Evolutionary conservation across 371 early-diverging fungal species (phyloP).

Genomic region (Syncephalis plumigaleata): DNA sequence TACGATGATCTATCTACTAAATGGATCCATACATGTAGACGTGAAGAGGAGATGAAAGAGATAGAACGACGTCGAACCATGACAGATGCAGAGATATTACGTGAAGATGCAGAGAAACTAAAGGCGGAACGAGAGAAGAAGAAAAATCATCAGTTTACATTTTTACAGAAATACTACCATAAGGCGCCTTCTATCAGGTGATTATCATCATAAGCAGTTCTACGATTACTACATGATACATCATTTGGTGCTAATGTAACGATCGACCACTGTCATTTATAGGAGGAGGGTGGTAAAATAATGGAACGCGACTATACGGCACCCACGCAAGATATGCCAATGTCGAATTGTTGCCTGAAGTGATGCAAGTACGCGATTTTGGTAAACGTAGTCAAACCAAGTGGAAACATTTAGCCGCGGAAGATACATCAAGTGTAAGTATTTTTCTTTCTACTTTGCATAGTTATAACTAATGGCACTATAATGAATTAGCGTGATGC

Average conservation of each 20-base stretch:
- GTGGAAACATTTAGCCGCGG: constrained; percentile 67
- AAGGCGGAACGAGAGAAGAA: constrained; percentile 28
- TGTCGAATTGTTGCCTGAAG: constrained; percentile 51
- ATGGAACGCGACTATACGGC: constrained; percentile 48
- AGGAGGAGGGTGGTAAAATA: constrained; percentile 36
- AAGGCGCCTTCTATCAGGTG: constrained; percentile 72
- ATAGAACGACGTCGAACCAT: constrained; percentile 61
- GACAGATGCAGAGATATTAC: constrained; percentile 61
- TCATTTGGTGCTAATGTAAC: background rate
- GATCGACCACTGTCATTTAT: background rate
- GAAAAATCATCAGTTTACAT: constrained; percentile 25
- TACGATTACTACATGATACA: background rate
- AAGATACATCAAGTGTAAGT: constrained; percentile 45
- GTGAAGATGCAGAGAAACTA: constrained; percentile 41
- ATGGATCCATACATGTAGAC: too few species aligned
- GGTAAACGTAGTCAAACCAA: constrained; percentile 74
- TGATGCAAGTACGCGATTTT: constrained; percentile 85
- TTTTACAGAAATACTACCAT: constrained; percentile 73
- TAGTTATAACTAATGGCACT: too few species aligned
- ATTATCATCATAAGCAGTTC: too few species aligned
- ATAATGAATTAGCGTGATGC: too few species aligned
- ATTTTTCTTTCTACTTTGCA: too few species aligned
- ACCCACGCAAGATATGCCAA: constrained; percentile 54
- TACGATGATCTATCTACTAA: background rate
- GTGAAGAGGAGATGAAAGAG: constrained; percentile 59